Evolutionary conservation across 805 yeast species (phyloP).

Genomic region (Yarrowia sp.): DNA sequence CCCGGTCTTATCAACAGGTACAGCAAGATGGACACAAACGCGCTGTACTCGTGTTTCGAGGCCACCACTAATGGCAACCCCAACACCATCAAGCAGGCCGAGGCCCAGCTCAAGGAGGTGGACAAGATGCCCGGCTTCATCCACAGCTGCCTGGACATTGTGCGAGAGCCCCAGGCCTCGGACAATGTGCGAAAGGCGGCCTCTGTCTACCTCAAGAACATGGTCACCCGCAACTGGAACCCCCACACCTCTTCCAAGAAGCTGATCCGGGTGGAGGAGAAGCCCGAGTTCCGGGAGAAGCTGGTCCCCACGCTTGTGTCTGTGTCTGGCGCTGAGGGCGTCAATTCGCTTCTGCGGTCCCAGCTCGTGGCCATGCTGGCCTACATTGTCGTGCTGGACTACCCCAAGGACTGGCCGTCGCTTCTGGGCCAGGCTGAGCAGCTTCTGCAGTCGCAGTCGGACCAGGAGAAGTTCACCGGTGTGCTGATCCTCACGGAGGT

Average conservation of each 20-base stretch:
- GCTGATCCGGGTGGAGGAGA: constrained; percentile 65
- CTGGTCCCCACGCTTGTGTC: constrained; percentile 55
- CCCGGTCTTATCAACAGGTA: background rate
- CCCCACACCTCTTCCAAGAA: constrained; percentile 30
- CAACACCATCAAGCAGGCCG: constrained; percentile 50
- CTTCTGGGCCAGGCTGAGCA: constrained; percentile 48
- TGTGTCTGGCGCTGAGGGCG: constrained; percentile 7
- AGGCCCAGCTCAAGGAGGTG: constrained; percentile 56
- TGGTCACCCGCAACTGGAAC: constrained; percentile 63
- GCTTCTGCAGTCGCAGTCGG: constrained; percentile 45
- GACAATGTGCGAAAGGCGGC: constrained; percentile 63
- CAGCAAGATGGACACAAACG: constrained; percentile 21
- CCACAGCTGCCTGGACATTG: constrained; percentile 77
- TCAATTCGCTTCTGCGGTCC: constrained; percentile 41
- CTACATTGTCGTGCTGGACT: constrained; percentile 52
- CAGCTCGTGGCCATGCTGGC: constrained; percentile 50
- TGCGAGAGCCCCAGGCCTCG: constrained; percentile 52
- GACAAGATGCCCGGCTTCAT: constrained; percentile 67
- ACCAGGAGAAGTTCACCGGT: constrained; percentile 60
- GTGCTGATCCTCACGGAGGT: constrained; percentile 54
- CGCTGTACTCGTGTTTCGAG: constrained; percentile 25
- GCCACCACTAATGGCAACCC: constrained; percentile 17
- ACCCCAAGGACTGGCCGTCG: constrained; percentile 54
- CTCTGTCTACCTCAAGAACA: constrained; percentile 80
- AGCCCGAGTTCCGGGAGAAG: constrained; percentile 67